Base-by-base conservation (phyloP, 164 flowering plant species). In the Nymphaea thermarum region DNA sequence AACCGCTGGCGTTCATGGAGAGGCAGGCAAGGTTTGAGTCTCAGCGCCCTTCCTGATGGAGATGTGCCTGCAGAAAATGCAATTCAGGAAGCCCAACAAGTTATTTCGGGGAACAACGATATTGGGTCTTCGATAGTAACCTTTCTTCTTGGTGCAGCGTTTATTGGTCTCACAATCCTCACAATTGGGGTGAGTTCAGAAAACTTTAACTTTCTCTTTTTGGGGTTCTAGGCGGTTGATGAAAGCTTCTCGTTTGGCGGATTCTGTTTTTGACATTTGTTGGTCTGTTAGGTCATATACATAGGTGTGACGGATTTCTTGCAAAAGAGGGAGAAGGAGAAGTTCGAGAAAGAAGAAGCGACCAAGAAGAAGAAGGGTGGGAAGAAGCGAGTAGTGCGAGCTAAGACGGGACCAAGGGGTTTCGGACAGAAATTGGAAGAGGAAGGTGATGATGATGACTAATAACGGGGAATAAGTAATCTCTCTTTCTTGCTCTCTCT, bases 281-380 rank as follows among this genome's bases (percentile, higher is more conserved):
- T 62, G 63, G 42, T 66, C 64, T 59, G 57, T 53, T 83, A 91
- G 97, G 91, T 87, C 16, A 67, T 89, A 62, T 88, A 88, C 78
- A 77, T 91, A 60, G 93, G 68, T 11, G 95, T 86, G 69, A 82
- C 86, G 10, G 95, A 91, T 78, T 91, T 84, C 78, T 71, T 91
- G 81, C 80, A 80, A 83, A 91, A 87, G 68, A 86, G 96, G 72
- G 96, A 89, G 74, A 77, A 66, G 61, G 91, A 89, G 65, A 89
- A 86, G 77, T 84, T 87, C 70, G 88, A 85, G 84, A 87, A 85
- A 67, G 96, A 86, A 75, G 88, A 84, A 66, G 81, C 82, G 3
- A 82, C 80, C 18, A 81, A 74, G 78, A 87, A 82, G 81, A 83
- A 77, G 65, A 72, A 70, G 67, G 60, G 80, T 44, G 77, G 80